Conservation (phyloP, 2,329 filamentous ascomycete genomes). For the Penicillium sp. region DNA sequence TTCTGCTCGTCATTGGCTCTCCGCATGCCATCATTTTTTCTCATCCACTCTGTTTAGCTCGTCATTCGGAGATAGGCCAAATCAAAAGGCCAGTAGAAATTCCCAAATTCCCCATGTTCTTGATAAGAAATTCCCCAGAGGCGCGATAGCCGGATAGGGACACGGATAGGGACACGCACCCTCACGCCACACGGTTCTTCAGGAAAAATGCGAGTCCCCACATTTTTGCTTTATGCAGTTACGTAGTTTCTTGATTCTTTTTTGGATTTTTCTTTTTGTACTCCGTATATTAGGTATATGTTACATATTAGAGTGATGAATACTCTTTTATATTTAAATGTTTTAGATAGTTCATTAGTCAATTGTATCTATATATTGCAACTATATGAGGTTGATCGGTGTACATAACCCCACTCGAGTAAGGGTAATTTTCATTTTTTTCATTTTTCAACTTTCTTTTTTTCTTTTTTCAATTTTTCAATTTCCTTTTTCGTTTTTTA, state of each 20-base stretch:
- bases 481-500: constrained; percentile 7
- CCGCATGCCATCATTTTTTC: constrained; percentile 16
- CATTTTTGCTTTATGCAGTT: constrained; percentile 12
- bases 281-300: not conserved
- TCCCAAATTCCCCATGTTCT: not conserved
- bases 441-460: constrained; percentile 2
- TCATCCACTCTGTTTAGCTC: constrained; percentile 6
- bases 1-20: constrained; percentile 10
- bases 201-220: constrained; percentile 17
- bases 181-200: constrained; percentile 27
- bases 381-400: not conserved
- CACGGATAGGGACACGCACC: constrained; percentile 26
- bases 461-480: constrained; percentile 3
- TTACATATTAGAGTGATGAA: not conserved
- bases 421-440: constrained; percentile 5
- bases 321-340: too few species aligned
- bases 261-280: not conserved
- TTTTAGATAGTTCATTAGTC: not conserved
- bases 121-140: constrained; percentile 16
- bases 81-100: constrained; percentile 1
- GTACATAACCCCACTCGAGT: not conserved
- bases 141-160: constrained; percentile 26
- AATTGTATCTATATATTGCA: not conserved
- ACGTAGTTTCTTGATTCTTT: not conserved
- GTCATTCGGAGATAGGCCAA: not conserved